These are phyloP conservation scores for Cicer cuneatum DNA, from an alignment of 306 rosid genomes.

Conservation along the genomic window DNA sequence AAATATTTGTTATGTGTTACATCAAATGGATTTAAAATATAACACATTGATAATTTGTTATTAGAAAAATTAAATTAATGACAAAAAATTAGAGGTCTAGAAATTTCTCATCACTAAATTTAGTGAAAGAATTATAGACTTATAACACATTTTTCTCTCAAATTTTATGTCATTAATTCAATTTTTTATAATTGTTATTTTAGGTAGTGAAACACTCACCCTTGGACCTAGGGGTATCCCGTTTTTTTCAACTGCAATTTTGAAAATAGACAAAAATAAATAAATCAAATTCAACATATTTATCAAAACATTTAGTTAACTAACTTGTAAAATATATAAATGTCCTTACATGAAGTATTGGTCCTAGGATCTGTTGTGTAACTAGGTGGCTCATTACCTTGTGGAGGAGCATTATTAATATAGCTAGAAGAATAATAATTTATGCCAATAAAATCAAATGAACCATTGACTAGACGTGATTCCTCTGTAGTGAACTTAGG, in stretches of 20 bases:
- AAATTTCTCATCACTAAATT: not conserved
- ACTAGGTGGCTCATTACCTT: constrained; percentile 28
- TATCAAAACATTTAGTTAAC: not conserved
- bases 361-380: constrained; percentile 46
- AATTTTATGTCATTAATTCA: not conserved
- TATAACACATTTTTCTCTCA: not conserved
- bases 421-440: constrained; percentile 63
- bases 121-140: not conserved
- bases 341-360: constrained; percentile 40
- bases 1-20: not conserved
- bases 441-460: constrained; percentile 67
- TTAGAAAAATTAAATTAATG: no score
- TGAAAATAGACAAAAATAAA: not conserved
- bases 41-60: no score
- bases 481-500: constrained; percentile 52
- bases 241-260: constrained; percentile 30
- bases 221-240: constrained; percentile 39
- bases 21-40: not conserved
- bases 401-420: constrained; percentile 33
- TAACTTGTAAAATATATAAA: not conserved
- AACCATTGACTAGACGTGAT: constrained; percentile 48
- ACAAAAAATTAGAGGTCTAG: not conserved
- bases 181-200: not conserved
- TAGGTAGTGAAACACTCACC: not conserved
- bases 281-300: not conserved